Conservation (phyloP, 2,329 filamentous ascomycete species). For the Fusarium sp. region DNA sequence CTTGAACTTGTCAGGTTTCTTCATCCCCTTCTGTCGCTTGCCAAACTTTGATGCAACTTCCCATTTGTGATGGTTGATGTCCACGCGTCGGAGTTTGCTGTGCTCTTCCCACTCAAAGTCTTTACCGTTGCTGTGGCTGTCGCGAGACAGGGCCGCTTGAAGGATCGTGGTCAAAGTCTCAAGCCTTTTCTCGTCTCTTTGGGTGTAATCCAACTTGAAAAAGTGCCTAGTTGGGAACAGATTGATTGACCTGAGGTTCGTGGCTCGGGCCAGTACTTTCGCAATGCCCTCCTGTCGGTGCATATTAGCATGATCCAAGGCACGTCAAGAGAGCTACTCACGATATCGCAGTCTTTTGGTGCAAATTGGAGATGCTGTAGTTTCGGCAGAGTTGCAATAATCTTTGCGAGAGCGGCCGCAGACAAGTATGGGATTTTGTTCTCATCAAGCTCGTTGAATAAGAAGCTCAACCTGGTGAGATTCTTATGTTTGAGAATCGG, state of each 20-base stretch:
- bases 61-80: not conserved
- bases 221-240: not conserved
- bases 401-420: conserved; percentile 4
- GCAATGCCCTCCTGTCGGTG: conserved; percentile 19
- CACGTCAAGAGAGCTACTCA: not conserved
- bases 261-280: conserved; percentile 3
- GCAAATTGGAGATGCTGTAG: conserved; percentile 23
- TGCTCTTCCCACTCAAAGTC: conserved; percentile 28
- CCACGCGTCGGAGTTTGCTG: conserved; percentile 14
- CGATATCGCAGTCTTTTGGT: conserved; percentile 9
- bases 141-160: not conserved
- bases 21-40: conserved; percentile 10
- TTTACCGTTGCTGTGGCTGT: too few relatives aligned
- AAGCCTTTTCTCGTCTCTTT: too few relatives aligned
- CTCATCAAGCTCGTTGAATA: not conserved
- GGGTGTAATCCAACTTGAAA: not conserved
- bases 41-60: conserved; percentile 19
- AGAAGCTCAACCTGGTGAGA: conserved; percentile 18
- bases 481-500: conserved; percentile 32
- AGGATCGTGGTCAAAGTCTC: not conserved
- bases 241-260: conserved; percentile 12
- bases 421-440: conserved; percentile 18
- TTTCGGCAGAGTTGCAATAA: conserved; percentile 20
- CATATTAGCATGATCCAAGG: not conserved
- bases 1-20: conserved; percentile 8